Percentiles rank a stretch among this genome's conserved stretches.
Evolutionary conservation across 73 alveolate species (phyloP).

Genomic region (Stentor coeruleus): DNA sequence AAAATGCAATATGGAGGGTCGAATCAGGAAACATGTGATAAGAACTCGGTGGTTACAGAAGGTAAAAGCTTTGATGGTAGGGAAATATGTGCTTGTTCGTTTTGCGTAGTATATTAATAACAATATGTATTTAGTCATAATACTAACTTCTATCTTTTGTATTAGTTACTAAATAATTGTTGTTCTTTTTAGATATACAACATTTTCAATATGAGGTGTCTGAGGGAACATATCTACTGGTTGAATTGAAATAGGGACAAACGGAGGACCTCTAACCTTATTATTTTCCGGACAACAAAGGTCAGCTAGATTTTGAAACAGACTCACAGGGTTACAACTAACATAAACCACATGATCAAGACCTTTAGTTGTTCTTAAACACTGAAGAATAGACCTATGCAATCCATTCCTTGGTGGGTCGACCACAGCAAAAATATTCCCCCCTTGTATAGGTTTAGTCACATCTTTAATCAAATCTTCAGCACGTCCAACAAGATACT

Average conservation of each 20-base stretch:
- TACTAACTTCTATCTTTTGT: constrained; percentile 7
- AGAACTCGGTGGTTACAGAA: too few species aligned
- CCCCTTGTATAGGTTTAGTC: constrained; percentile 37
- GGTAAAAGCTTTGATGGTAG: not conserved
- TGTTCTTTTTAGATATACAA: constrained; percentile 60
- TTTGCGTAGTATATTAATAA: not conserved
- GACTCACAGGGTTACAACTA: constrained; percentile 68
- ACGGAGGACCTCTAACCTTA: constrained; percentile 74
- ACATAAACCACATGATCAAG: constrained; percentile 74
- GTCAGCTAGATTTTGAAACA: constrained; percentile 48
- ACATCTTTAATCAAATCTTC: constrained; percentile 70
- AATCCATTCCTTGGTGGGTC: constrained; percentile 92
- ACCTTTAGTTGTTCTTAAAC: constrained; percentile 82
- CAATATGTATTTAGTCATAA: too few species aligned
- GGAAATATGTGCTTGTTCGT: not conserved
- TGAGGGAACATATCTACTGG: constrained; percentile 86
- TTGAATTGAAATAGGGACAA: constrained; percentile 48
- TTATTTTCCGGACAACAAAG: constrained; percentile 58
- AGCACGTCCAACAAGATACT: constrained; percentile 58
- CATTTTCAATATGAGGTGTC: constrained; percentile 74
- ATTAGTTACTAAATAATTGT: constrained; percentile 22
- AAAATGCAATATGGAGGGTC: not conserved
- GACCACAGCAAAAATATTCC: constrained; percentile 57
- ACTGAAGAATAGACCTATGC: constrained; percentile 58
- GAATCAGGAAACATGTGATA: too few species aligned